Evolutionary conservation across 306 rosid genomes (phyloP), one percentile per base, ranked within the genome.

Genomic region (Rubus parviflorus): DNA sequence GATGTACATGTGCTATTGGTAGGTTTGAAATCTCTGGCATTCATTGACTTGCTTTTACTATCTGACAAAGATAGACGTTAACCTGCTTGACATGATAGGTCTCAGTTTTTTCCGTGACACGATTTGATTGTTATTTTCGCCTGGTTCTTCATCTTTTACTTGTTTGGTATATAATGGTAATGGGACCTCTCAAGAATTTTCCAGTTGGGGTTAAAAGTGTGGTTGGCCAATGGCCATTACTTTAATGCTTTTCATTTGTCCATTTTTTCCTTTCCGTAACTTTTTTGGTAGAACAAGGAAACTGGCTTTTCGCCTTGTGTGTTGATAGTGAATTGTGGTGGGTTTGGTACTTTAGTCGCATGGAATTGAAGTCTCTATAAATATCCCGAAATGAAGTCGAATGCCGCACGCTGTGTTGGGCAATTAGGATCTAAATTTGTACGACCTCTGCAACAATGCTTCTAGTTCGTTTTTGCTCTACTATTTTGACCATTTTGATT

Each of bases 131-230:
- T 25, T 7, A 40, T 53, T 20, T 72, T 38, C 3, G 37, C 48
- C 75, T 38, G 52, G 52, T 19, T 19, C 62, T 52, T 40, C 7
- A 9, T 71, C 25, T 70, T 70, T 48, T 4, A 13, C 45, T 16
- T 9, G 46, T 51, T 71, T 49, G 15, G 46, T 37, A 37, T 52
- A 67, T 20, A 43, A 8, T 5, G 35, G 35, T 11, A 43, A 8
- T 9, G 73, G 73, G 73, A 69, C 56, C 41, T 69, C 68, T 6
- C 68, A 43, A 15, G 42, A 38, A 30, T 61, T 61, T 61, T 23
- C 7, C 66, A 58, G 74, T 7, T 6, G 6, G 16, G 43, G 43
- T 48, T 12, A 8, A 70, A 70, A 7, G 66, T 10, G 17, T 16
- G 46, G 62, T 4, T 70, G 30, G 8, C 30, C 16, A 16, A 1